phyloP scores from a whole-genome alignment of 1,284 basidiomycete species.

The Schizophyllum commune region DNA sequence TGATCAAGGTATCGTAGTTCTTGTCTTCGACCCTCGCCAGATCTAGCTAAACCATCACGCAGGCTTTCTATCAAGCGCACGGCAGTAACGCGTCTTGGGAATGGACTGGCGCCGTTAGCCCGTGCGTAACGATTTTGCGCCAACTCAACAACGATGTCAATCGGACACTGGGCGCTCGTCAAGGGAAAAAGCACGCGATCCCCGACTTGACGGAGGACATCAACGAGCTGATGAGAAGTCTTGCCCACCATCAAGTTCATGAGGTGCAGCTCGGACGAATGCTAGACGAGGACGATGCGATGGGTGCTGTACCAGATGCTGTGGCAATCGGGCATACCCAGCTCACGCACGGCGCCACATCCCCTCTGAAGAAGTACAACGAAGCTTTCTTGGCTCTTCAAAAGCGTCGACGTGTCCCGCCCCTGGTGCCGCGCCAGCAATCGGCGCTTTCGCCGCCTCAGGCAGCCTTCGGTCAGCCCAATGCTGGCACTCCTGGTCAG shows the following conservation, averaged over 20 bases:
- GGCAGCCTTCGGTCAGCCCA: no score
- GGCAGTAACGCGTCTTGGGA: constrained; percentile 31
- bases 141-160: constrained; percentile 22
- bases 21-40: not conserved
- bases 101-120: constrained; percentile 29
- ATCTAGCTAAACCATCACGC: not conserved
- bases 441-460: no score
- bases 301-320: constrained; percentile 16
- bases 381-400: not conserved
- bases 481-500: no score
- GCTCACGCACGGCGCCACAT: not conserved
- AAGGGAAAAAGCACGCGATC: constrained; percentile 20
- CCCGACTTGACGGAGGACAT: constrained; percentile 23
- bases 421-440: no score
- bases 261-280: constrained; percentile 10
- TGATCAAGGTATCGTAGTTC: constrained; percentile 22
- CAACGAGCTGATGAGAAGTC: constrained; percentile 16
- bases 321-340: constrained; percentile 10
- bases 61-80: constrained; percentile 24
- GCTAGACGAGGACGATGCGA: constrained; percentile 14
- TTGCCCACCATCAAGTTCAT: constrained; percentile 19
- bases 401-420: not conserved
- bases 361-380: not conserved
- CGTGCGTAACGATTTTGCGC: constrained; percentile 26
- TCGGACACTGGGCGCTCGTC: constrained; percentile 20